phyloP scores from a whole-genome alignment of 2,329 filamentous ascomycete species.

The Penicillium frequentans region DNA sequence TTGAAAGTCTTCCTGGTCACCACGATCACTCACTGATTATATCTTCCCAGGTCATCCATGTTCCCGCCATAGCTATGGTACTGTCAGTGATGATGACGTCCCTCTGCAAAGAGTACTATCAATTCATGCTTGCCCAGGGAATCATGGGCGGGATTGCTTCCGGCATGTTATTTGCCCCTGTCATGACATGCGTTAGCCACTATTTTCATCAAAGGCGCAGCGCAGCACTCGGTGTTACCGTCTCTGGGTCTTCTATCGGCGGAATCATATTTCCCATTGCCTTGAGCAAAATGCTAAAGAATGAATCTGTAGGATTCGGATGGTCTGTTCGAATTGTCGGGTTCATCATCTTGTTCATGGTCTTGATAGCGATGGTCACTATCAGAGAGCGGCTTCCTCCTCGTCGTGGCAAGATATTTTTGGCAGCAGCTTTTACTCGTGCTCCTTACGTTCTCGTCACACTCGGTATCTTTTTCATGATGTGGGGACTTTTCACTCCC shows the following conservation, averaged over 20 bases:
- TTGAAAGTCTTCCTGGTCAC: background rate
- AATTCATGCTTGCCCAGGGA: conserved; percentile 24
- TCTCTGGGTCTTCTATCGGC: conserved; percentile 52
- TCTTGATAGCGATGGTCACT: background rate
- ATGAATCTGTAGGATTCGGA: conserved; percentile 46
- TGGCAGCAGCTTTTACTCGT: background rate
- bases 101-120: conserved; percentile 22
- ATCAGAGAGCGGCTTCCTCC: background rate
- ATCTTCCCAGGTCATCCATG: background rate
- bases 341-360: conserved; percentile 38
- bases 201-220: too few species aligned
- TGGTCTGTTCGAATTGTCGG: conserved; percentile 57
- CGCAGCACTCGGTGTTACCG: background rate
- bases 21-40: too few species aligned
- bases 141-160: conserved; percentile 21
- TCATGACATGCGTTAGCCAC: conserved; percentile 28
- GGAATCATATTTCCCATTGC: conserved; percentile 54
- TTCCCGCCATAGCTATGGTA: background rate
- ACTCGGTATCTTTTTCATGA: conserved; percentile 69
- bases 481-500: conserved; percentile 64
- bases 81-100: background rate
- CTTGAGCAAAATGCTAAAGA: conserved; percentile 51
- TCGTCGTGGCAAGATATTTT: background rate
- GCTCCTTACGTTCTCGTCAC: conserved; percentile 62
- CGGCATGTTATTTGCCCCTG: conserved; percentile 23